A percentile compares a stretch with the other conserved stretches of the same genome.
phyloP scores from a whole-genome alignment of 352 stramenopile species.

The Pythium diclinum region DNA sequence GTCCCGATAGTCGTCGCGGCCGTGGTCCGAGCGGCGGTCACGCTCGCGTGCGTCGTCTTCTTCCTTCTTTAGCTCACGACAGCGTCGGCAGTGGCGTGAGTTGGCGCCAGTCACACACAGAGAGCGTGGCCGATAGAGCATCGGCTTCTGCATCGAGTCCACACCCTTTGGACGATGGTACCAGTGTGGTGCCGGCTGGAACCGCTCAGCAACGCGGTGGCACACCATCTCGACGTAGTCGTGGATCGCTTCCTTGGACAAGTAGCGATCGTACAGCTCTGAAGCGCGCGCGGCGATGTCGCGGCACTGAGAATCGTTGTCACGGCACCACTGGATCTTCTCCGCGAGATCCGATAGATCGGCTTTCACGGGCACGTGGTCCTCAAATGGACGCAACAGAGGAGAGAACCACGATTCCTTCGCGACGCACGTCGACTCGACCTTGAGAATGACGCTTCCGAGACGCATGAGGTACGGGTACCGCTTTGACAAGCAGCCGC shows the following conservation, averaged over 20 bases:
- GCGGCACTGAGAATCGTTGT: conserved; percentile 96
- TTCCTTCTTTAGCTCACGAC: conserved; percentile 61
- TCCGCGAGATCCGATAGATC: conserved; percentile 98
- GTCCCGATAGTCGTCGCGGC: conserved; percentile 23
- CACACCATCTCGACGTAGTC: conserved; percentile 98
- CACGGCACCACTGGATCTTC: conserved; percentile 97
- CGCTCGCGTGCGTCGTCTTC: conserved; percentile 36
- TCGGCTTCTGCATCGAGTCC: conserved; percentile 57
- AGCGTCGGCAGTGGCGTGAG: conserved; percentile 63
- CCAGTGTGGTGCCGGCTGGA: conserved; percentile 61
- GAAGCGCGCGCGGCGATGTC: conserved; percentile 94
- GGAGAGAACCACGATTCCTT: conserved; percentile 98
- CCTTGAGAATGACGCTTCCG: conserved; percentile 97
- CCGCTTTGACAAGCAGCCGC: conserved; percentile 96
- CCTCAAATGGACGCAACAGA: conserved; percentile 93
- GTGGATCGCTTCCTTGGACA: conserved; percentile 90
- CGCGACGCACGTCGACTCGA: conserved; percentile 89
- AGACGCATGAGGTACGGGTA: conserved; percentile 99
- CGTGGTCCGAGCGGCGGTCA: conserved; percentile 31
- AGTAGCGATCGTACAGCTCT: conserved; percentile 92
- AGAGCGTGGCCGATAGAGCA: conserved; percentile 45
- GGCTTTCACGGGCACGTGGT: conserved; percentile 96
- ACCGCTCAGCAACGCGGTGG: conserved; percentile 89
- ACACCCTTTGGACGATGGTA: conserved; percentile 60
- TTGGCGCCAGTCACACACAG: conserved; percentile 59